These are phyloP conservation scores for Udeniomyces megalosporus DNA, from an alignment of 768 basidiomycete species.

Conservation along the genomic window DNA sequence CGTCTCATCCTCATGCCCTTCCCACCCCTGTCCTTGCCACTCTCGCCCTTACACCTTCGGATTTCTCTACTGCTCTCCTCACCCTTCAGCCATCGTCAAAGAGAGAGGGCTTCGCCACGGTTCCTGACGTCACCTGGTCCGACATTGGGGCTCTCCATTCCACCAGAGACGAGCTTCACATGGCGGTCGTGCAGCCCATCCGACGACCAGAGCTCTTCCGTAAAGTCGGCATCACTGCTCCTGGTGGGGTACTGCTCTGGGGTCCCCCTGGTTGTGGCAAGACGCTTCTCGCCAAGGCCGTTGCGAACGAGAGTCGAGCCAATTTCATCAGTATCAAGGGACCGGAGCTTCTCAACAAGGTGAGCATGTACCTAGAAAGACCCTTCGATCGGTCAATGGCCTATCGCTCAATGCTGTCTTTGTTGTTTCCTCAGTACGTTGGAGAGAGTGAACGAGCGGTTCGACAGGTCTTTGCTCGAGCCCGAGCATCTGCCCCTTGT, in stretches of 20 bases:
- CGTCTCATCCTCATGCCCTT: slow-evolving; percentile 66
- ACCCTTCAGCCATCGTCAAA: slow-evolving; percentile 91
- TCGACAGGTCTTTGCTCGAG: slow-evolving; percentile 81
- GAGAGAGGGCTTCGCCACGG: slow-evolving; percentile 93
- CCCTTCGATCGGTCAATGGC: too few relatives aligned
- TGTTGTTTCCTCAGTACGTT: slow-evolving; percentile 53
- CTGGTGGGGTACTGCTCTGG: slow-evolving; percentile 93
- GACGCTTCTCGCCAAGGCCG: slow-evolving; percentile 92
- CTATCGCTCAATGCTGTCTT: too few relatives aligned
- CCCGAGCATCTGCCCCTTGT: slow-evolving; percentile 82
- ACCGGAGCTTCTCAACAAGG: slow-evolving; percentile 92
- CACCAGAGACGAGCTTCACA: slow-evolving; percentile 79
- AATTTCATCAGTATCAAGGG: slow-evolving; percentile 98
- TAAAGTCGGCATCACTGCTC: slow-evolving; percentile 72
- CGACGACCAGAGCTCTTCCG: slow-evolving; percentile 73
- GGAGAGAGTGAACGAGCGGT: slow-evolving; percentile 94
- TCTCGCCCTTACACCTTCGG: slow-evolving; percentile 59
- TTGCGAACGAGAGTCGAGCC: slow-evolving; percentile 85
- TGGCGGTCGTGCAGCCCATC: slow-evolving; percentile 95
- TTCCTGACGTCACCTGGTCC: slow-evolving; percentile 87
- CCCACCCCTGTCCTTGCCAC: slow-evolving; percentile 62
- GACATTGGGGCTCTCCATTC: slow-evolving; percentile 83
- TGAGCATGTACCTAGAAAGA: too few relatives aligned
- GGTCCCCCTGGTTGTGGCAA: slow-evolving; percentile 98
- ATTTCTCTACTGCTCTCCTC: slow-evolving; percentile 66